A percentile compares a stretch with the other conserved stretches of the same genome.
phyloP scores from a whole-genome alignment of 371 early-diverging fungal genomes.

The Mortierella sp. region DNA sequence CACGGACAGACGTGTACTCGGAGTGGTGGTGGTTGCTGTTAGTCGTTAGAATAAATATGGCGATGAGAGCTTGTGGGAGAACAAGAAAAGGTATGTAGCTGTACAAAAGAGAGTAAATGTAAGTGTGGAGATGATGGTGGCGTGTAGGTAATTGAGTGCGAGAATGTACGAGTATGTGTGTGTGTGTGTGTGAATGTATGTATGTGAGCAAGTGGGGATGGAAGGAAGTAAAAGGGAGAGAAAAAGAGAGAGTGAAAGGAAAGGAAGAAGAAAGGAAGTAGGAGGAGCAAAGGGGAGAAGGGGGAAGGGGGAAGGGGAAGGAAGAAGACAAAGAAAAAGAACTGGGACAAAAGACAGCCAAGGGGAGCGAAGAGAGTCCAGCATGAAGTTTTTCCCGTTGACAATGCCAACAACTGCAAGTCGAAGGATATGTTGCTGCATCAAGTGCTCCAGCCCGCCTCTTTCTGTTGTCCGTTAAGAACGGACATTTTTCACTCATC shows the following conservation, averaged over 20 bases:
- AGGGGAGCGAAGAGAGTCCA: too few relatives aligned
- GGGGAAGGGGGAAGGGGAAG: not conserved
- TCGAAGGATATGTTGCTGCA: too few relatives aligned
- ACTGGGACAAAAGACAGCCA: not conserved
- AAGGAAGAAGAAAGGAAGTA: not conserved
- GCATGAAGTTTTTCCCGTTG: too few relatives aligned
- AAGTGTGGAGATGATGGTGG: slow-evolving; percentile 9
- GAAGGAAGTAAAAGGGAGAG: not conserved
- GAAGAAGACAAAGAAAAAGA: not conserved
- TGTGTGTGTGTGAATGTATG: not conserved
- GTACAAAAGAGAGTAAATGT: not conserved
- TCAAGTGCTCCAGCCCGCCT: too few relatives aligned
- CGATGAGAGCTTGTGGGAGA: not conserved
- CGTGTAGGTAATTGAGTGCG: too few relatives aligned
- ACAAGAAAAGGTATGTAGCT: not conserved
- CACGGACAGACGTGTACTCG: not conserved
- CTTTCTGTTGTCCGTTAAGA: too few relatives aligned
- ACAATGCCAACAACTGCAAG: too few relatives aligned
- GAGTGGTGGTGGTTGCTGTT: not conserved
- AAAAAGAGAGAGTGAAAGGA: not conserved
- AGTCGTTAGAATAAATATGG: not conserved
- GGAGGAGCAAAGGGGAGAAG: not conserved
- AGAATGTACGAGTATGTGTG: not conserved
- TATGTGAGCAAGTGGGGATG: not conserved
- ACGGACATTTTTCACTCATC: too few relatives aligned